Conservation (phyloP, 257 asterid species). For the Datura wrightii region DNA sequence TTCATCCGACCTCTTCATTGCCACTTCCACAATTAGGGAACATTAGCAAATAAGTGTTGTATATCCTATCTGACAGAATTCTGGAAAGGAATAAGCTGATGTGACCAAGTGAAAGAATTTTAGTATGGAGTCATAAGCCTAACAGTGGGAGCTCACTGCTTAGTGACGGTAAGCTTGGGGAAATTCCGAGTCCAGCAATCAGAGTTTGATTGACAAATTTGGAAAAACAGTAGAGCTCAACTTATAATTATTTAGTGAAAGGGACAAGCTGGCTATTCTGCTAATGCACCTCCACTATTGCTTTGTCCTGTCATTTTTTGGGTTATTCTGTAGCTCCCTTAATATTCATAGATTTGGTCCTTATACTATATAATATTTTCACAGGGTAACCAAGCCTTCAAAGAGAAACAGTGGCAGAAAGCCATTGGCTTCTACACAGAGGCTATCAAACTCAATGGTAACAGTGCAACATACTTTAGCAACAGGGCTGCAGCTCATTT, state of each 20-base stretch:
- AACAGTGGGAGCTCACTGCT: neutral
- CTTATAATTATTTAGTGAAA: neutral
- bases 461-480: slow-evolving; percentile 82
- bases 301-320: neutral
- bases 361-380: neutral
- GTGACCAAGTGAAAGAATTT: neutral
- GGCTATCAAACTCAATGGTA: slow-evolving; percentile 85
- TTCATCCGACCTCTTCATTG: neutral
- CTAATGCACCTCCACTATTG: neutral
- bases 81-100: neutral
- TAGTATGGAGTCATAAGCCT: neutral
- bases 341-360: slow-evolving; percentile 20
- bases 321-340: slow-evolving; percentile 9
- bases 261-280: slow-evolving; percentile 18
- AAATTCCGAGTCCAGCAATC: neutral
- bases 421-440: slow-evolving; percentile 88
- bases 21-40: neutral
- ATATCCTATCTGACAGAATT: slow-evolving; percentile 16
- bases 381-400: slow-evolving; percentile 95
- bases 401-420: slow-evolving; percentile 87
- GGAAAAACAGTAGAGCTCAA: neutral
- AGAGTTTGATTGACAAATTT: neutral
- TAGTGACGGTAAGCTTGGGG: neutral
- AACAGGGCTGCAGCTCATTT: slow-evolving; percentile 95
- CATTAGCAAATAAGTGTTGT: slow-evolving; percentile 1